Percentiles rank a stretch among this genome's conserved stretches.
These are phyloP conservation scores for Chamaecyparis obtusa DNA, from an alignment of 75 land plant genomes.

Conservation along the genomic window DNA sequence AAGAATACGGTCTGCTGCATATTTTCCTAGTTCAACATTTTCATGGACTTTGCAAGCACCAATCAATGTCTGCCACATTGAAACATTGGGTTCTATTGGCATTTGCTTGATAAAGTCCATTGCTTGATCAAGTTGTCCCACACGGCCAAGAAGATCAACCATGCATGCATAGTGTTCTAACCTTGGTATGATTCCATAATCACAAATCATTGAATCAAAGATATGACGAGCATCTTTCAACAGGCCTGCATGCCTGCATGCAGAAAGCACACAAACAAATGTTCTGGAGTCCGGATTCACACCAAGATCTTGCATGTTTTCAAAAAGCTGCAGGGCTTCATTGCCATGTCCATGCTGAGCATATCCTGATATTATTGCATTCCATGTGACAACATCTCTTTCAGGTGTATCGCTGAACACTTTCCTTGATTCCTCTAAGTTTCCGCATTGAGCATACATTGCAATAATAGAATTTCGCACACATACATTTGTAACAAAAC, in stretches of 20 bases:
- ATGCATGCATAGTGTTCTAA: slow-evolving; percentile 18
- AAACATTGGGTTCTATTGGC: slow-evolving; percentile 25
- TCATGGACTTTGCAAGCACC: slow-evolving; percentile 25
- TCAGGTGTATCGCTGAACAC: slow-evolving; percentile 13
- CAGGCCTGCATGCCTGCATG: slow-evolving; percentile 24
- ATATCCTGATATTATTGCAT: slow-evolving; percentile 24
- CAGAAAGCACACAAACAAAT: slow-evolving; percentile 15
- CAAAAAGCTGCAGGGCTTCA: slow-evolving; percentile 15
- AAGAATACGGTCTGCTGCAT: slow-evolving; percentile 16
- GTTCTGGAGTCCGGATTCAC: slow-evolving; percentile 10
- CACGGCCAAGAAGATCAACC: slow-evolving; percentile 18
- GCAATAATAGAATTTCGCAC: slow-evolving; percentile 14
- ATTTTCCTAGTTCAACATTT: slow-evolving; percentile 17
- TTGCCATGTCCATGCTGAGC: slow-evolving; percentile 24
- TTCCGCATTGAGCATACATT: slow-evolving; percentile 33
- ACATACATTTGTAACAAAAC: slow-evolving; percentile 9
- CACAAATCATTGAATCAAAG: slow-evolving; percentile 13
- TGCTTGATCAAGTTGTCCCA: slow-evolving; percentile 18
- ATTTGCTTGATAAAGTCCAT: slow-evolving; percentile 18
- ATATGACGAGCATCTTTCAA: slow-evolving; percentile 4
- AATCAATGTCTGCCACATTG: slow-evolving; percentile 18
- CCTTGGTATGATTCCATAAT: slow-evolving; percentile 1
- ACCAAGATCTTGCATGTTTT: slow-evolving; percentile 12
- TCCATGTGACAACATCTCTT: slow-evolving; percentile 18
- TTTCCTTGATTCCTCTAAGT: slow-evolving; percentile 10